Evolutionary conservation across 1,139 yeast species (phyloP).

Genomic region (Geotrichum phurueaensis): DNA sequence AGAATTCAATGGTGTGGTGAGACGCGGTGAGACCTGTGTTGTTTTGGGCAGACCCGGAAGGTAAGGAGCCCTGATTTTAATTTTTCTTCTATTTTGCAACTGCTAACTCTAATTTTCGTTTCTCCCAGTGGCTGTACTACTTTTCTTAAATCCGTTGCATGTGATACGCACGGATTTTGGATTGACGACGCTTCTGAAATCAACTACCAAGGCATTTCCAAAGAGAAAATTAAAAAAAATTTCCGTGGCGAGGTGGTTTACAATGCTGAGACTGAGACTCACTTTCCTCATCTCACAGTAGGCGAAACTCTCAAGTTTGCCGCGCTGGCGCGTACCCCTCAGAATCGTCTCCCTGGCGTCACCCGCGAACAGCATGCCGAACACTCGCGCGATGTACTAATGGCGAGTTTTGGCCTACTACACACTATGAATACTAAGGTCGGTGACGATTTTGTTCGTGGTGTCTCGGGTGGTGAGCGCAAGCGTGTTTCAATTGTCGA

Average conservation of each 20-base stretch:
- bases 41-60: slow-evolving; percentile 74
- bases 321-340: slow-evolving; percentile 59
- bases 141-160: slow-evolving; percentile 60
- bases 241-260: slow-evolving; percentile 68
- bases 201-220: slow-evolving; percentile 32
- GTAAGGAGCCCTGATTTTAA: slow-evolving; percentile 8
- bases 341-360: slow-evolving; percentile 56
- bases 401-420: slow-evolving; percentile 67
- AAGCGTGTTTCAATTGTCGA: slow-evolving; percentile 78
- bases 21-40: slow-evolving; percentile 69
- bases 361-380: slow-evolving; percentile 52
- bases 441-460: slow-evolving; percentile 66
- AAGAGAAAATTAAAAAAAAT: slow-evolving; percentile 45
- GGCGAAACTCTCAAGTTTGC: slow-evolving; percentile 65
- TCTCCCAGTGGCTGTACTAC: slow-evolving; percentile 60
- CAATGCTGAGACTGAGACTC: slow-evolving; percentile 65
- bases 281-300: slow-evolving; percentile 68
- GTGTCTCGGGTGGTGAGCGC: slow-evolving; percentile 82
- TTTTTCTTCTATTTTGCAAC: neutral
- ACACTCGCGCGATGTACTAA: slow-evolving; percentile 58
- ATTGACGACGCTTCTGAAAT: slow-evolving; percentile 45
- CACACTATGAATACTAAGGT: slow-evolving; percentile 67
- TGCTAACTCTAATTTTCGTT: neutral
- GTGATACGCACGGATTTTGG: slow-evolving; percentile 67
- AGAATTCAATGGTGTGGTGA: slow-evolving; percentile 60